A percentile compares a stretch with the other conserved stretches of the same genome.
Conservation (phyloP, 106 monocot genomes). For the Dactylorhiza incarnata region DNA sequence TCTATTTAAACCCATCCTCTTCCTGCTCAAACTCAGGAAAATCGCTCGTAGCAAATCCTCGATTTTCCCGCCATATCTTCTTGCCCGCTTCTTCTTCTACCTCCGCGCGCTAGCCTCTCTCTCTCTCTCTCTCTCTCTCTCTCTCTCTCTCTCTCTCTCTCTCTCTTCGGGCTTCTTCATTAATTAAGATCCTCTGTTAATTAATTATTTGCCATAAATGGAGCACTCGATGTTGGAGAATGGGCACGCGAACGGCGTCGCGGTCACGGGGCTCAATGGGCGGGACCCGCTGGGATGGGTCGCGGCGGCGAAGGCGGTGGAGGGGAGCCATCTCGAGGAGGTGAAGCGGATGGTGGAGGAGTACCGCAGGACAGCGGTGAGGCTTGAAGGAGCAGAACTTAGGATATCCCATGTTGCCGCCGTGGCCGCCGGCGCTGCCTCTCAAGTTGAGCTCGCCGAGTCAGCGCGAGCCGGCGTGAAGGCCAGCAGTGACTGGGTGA, state of each 20-base stretch:
- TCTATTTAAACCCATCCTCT: neutral
- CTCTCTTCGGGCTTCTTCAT: neutral
- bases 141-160: neutral
- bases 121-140: neutral
- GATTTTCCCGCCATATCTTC: neutral
- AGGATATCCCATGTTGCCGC: conserved; percentile 23
- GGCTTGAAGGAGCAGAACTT: conserved; percentile 12
- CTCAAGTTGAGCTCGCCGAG: conserved; percentile 28
- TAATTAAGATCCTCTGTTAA: neutral
- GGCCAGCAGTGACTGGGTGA: conserved; percentile 44
- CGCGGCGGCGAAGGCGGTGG: conserved; percentile 12
- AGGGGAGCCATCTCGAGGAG: conserved; percentile 25
- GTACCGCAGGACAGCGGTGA: conserved; percentile 8
- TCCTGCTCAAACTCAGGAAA: neutral
- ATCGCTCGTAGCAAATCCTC: neutral
- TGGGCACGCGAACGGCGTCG: neutral
- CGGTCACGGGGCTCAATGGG: neutral
- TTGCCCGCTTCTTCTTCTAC: no score
- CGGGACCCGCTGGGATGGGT: conserved; percentile 15
- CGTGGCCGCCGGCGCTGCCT: neutral
- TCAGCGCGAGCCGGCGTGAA: conserved; percentile 23
- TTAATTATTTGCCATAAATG: no score
- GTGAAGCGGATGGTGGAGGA: conserved; percentile 30
- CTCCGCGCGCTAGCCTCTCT: neutral
- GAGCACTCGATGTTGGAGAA: no score